Conservation (phyloP, 805 yeast species). For the Teunomyces cretensis region DNA sequence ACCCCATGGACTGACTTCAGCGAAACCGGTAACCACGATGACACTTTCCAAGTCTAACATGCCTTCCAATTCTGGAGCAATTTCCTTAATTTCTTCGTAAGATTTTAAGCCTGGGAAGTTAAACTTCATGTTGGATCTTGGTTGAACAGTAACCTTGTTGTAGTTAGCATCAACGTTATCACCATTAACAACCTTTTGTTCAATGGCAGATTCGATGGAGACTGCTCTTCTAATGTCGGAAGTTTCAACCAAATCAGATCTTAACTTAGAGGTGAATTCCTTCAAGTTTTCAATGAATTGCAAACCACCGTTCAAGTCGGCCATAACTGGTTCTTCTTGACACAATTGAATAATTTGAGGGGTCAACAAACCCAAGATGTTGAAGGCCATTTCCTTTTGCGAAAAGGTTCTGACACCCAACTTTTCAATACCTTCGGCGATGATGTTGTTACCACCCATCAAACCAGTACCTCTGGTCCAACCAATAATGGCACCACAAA, state of each 20-base stretch:
- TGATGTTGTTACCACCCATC: slow-evolving; percentile 95
- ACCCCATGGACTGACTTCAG: slow-evolving; percentile 99
- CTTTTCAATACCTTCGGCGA: slow-evolving; percentile 96
- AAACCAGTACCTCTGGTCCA: slow-evolving; percentile 99
- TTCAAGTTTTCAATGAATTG: slow-evolving; percentile 90
- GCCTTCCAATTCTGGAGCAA: slow-evolving; percentile 79
- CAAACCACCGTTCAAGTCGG: slow-evolving; percentile 98
- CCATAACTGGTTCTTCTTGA: slow-evolving; percentile 93
- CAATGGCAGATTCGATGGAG: slow-evolving; percentile 88
- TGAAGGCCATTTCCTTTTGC: slow-evolving; percentile 99
- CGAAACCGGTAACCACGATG: slow-evolving; percentile 94
- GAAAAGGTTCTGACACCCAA: slow-evolving; percentile 97
- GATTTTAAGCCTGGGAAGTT: slow-evolving; percentile 88
- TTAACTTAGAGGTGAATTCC: slow-evolving; percentile 76
- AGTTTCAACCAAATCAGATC: slow-evolving; percentile 73
- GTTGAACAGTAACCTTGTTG: slow-evolving; percentile 73
- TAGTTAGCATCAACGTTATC: slow-evolving; percentile 84
- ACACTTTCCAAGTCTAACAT: slow-evolving; percentile 89
- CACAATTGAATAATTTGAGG: slow-evolving; percentile 83
- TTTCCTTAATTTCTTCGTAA: slow-evolving; percentile 66
- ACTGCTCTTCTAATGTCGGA: slow-evolving; percentile 95
- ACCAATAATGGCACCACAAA: slow-evolving; percentile 98
- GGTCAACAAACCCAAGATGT: slow-evolving; percentile 88
- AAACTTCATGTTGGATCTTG: slow-evolving; percentile 92
- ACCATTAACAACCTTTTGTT: slow-evolving; percentile 82